Conservation (phyloP, 2,329 filamentous ascomycete genomes). For the Cucurbitaria berberidis region DNA sequence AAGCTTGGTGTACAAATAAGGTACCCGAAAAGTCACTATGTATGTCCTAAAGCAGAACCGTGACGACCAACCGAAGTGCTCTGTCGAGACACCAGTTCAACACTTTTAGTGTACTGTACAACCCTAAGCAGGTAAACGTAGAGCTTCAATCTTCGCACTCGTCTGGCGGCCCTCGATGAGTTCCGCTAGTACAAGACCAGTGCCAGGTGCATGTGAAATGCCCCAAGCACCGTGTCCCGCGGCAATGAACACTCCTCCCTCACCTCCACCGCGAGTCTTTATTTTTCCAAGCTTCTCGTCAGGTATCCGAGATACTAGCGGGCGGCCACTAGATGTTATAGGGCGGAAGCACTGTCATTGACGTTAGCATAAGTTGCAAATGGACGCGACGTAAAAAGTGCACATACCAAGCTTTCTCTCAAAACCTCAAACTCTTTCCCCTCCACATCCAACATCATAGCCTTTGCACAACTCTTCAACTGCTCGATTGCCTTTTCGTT, state of each 20-base stretch:
- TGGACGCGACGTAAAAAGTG: not conserved
- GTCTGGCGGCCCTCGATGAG: conserved; percentile 66
- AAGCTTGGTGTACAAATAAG: not conserved
- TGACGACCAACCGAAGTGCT: too few relatives aligned
- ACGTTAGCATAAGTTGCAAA: conserved; percentile 7
- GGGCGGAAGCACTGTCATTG: conserved; percentile 69
- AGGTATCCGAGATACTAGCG: conserved; percentile 65
- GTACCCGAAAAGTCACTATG: not conserved
- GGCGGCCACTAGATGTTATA: conserved; percentile 67
- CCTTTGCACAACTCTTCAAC: conserved; percentile 58
- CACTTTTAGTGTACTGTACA: not conserved
- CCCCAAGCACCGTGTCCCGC: conserved; percentile 81
- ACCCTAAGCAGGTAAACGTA: conserved; percentile 47
- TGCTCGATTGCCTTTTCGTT: conserved; percentile 56
- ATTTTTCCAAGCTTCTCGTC: conserved; percentile 63
- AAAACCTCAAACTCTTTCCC: conserved; percentile 66
- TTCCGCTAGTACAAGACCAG: conserved; percentile 73
- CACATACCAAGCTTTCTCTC: conserved; percentile 62
- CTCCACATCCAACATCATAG: conserved; percentile 54
- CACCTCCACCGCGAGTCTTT: conserved; percentile 49
- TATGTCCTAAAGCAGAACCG: not conserved
- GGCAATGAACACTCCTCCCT: conserved; percentile 72
- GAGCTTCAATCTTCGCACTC: conserved; percentile 64
- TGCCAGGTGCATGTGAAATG: conserved; percentile 63
- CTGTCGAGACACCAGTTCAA: not conserved